Conservation (phyloP, 495 filamentous ascomycete genomes). For the Podospora pseudopauciseta region DNA sequence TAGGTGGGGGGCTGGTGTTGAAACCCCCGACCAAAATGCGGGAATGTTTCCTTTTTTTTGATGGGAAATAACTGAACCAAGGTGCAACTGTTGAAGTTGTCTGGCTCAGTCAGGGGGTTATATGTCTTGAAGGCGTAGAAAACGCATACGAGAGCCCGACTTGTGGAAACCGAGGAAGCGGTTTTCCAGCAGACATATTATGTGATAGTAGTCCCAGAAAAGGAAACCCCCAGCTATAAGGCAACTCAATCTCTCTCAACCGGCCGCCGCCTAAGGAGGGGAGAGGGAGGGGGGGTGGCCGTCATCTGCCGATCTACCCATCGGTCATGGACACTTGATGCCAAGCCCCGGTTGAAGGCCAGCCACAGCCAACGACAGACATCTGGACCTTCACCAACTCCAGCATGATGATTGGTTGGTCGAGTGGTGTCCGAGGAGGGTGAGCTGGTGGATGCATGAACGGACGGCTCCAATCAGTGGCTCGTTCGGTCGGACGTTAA, state of each 20-base stretch:
- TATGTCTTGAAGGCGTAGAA: conserved; percentile 15
- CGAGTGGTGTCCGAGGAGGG: neutral
- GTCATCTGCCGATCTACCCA: conserved; percentile 16
- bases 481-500: conserved; percentile 10
- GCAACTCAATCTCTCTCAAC: neutral
- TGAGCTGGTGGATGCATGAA: neutral
- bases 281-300: too few species aligned
- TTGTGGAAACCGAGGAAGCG: neutral
- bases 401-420: neutral
- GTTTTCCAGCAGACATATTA: neutral
- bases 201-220: neutral
- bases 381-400: neutral
- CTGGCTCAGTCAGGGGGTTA: conserved; percentile 13
- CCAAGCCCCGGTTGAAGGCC: conserved; percentile 13
- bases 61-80: neutral
- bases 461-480: conserved; percentile 8
- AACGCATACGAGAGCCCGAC: neutral
- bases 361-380: neutral
- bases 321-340: neutral
- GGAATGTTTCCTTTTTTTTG: neutral
- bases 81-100: conserved; percentile 36
- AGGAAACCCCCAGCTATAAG: neutral
- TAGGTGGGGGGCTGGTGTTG: neutral
- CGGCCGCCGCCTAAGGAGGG: too few species aligned
- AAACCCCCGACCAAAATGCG: neutral